Percentiles rank a stretch among this genome's conserved stretches.
phyloP scores from a whole-genome alignment of 768 basidiomycete genomes.

The Amylocystis lapponica region DNA sequence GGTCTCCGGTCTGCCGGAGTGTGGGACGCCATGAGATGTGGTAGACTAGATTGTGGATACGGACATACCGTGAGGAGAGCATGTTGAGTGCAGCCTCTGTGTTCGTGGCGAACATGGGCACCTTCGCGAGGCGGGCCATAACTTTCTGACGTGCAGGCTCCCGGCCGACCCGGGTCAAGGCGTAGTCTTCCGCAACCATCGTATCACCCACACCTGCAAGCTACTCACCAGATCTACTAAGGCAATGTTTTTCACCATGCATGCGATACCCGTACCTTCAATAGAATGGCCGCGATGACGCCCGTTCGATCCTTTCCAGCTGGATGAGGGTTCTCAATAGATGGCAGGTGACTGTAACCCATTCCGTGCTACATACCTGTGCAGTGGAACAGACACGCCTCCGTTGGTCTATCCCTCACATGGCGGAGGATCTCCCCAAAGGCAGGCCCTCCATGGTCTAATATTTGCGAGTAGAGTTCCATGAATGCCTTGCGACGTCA shows the following conservation, averaged over 20 bases:
- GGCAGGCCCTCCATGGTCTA: slow-evolving; percentile 63
- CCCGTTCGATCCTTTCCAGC: slow-evolving; percentile 86
- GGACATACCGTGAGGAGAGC: slow-evolving; percentile 69
- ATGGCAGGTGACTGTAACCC: background rate
- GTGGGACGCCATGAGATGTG: background rate
- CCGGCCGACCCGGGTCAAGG: slow-evolving; percentile 71
- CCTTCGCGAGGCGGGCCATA: slow-evolving; percentile 59
- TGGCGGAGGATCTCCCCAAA: slow-evolving; percentile 72
- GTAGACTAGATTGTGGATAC: background rate
- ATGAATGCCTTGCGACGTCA: slow-evolving; percentile 61
- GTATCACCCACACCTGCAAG: slow-evolving; percentile 68
- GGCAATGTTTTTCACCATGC: background rate
- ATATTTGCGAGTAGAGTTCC: slow-evolving; percentile 74
- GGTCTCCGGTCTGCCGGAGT: slow-evolving; percentile 52
- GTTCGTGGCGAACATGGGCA: slow-evolving; percentile 69
- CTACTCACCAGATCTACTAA: no score
- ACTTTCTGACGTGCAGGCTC: slow-evolving; percentile 72
- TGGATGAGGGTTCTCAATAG: slow-evolving; percentile 10
- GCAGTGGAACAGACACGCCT: slow-evolving; percentile 70
- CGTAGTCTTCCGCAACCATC: slow-evolving; percentile 65
- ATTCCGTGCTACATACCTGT: slow-evolving; percentile 38
- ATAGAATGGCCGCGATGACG: slow-evolving; percentile 62
- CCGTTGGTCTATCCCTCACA: slow-evolving; percentile 61
- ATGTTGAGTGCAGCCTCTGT: slow-evolving; percentile 76
- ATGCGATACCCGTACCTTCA: slow-evolving; percentile 62